Evolutionary conservation across 306 rosid species (phyloP), one percentile per base, ranked within the genome.

Genomic region (Vicia faba): DNA sequence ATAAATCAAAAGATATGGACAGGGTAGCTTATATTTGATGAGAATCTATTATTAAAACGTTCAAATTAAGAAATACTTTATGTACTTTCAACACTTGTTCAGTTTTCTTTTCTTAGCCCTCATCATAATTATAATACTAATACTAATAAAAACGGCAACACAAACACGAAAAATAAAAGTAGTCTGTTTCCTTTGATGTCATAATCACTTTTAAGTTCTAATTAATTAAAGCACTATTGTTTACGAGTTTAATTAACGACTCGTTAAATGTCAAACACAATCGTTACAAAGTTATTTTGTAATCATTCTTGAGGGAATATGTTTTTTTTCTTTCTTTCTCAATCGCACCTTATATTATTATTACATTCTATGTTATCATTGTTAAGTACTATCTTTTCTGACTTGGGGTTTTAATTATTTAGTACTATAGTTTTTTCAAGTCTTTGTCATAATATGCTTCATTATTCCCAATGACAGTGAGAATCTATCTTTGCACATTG

Each of bases 31-130:
- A 75, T 65, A 71, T 81, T 76, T 70, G 66, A 70, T 76, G 70
- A 73, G 68, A 79, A 77, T 84, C 65, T 25, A 86, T 86, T 53
- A 66, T 75, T 64, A 14, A 78, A 64, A 59, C 86, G 77, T 85
- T 70, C 79, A 83, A 80, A 74, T 78, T 75, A 83, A 78, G 91
- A 55, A 75, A 85, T 49, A 64, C 69, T 69, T 77, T 80, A 79
- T 76, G 76, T 80, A 79, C 80, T 79, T 74, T 59, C 66, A 65
- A 68, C 64, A 25, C 78, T 61, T 71, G 73, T 58, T 56, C 35
- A n/a, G 20, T 58, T 33, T 59, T 53, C 39, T 60, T 58, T 26
- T 58, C 41, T 36, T 29, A 29, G 23, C 23, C 23, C 23, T 20
- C 23, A 23, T 38, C 14, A 18, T 15, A 23, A 33, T 61, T 20